These are phyloP conservation scores for Nicotiana tabacum DNA, from an alignment of 257 asterid genomes.

Conservation along the genomic window DNA sequence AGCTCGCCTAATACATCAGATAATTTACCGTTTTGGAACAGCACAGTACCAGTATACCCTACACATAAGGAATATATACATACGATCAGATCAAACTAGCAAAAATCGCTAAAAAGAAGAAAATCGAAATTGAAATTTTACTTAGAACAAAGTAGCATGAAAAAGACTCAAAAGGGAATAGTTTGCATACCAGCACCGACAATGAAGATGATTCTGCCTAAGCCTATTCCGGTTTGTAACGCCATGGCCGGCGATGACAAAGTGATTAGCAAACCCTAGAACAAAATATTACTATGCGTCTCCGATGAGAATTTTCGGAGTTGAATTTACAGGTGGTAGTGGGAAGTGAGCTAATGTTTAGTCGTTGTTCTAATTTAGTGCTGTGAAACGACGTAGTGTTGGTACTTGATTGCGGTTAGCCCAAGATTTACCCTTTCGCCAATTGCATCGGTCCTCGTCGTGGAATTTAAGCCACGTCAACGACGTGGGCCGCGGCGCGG, in stretches of 20 bases:
- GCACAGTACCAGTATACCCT: constrained; percentile 35
- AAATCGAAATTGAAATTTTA: neutral
- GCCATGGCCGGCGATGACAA: constrained; percentile 6
- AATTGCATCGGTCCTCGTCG: too few relatives aligned
- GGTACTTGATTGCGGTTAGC: neutral
- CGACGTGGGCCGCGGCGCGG: too few relatives aligned
- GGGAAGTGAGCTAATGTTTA: neutral
- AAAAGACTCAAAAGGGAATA: neutral
- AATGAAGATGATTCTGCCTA: constrained; percentile 9
- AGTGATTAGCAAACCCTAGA: neutral
- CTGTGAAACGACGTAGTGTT: neutral
- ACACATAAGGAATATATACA: neutral
- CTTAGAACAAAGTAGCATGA: neutral
- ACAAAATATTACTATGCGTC: neutral
- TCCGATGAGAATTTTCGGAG: neutral
- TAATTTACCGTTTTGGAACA: constrained; percentile 35
- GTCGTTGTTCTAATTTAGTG: neutral
- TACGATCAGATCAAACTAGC: neutral
- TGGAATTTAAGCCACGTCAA: too few relatives aligned
- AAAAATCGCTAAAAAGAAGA: neutral
- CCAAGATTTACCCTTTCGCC: too few relatives aligned
- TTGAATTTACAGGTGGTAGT: neutral
- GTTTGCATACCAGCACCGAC: constrained; percentile 7
- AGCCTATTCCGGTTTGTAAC: constrained; percentile 15
- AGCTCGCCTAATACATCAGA: constrained; percentile 31